Evolutionary conservation across 192 early-diverging fungal genomes (phyloP), one percentile per base, ranked within the genome.

Genomic region (Coemansia sp.): DNA sequence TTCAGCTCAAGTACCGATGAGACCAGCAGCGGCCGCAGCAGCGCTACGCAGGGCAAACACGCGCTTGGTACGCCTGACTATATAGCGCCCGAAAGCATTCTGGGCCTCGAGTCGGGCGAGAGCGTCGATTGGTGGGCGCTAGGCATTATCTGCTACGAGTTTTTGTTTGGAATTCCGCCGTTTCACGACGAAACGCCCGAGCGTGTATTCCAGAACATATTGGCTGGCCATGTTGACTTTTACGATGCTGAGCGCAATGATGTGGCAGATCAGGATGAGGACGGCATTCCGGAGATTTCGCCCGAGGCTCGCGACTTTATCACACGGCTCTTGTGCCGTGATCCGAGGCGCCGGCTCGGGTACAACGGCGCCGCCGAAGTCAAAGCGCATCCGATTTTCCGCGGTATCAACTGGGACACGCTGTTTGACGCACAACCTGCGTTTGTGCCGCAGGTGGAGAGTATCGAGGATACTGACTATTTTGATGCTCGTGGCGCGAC

Each of bases 51-150:
- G 0, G 61, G 86, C 85, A 77, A 73, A 25, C 66, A 68, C 25
- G 70, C 76, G 1, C 56, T 79, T 61, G 96, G 96, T 23, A 98
- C 96, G 5, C 79, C 94, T 17, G 96, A 98, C 69, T 98, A 98
- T 64, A 80, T 98, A 42, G 88, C 96, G 3, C 94, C 94, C 12
- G 96, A 98, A 77, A 95, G 95, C 85, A 87, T 98, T 9, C 86
- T 93, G 48, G 93, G 90, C 1, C 67, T 84, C 20, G 84, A 85
- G 37, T 91, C 95, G 50, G 86, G 85, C 24, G 83, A 85, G 28
- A 86, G 83, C 12, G 92, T 95, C 6, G 96, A 98, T 74, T 73
- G 94, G 58, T 98, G 96, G 96, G 88, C 91, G 1, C 74, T 98
- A 6, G 96, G 96, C 4, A 87, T 97, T 4, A 83, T 98, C 3